Evolutionary conservation across 768 basidiomycete species (phyloP), one percentile per base, ranked within the genome.

Genomic region (Mycena leptocephala): DNA sequence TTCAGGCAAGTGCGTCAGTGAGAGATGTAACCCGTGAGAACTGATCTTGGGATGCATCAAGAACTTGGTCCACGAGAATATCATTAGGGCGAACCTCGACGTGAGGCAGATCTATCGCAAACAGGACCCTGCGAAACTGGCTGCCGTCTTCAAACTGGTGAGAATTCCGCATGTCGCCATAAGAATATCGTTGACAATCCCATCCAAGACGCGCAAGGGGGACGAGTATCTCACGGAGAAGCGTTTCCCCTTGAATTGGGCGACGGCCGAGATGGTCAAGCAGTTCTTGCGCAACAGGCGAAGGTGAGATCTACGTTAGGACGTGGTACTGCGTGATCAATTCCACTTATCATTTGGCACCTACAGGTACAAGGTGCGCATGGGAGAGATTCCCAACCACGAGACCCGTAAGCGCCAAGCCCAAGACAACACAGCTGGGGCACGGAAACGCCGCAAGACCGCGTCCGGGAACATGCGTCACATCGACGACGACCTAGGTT

Each of bases 161-260:
- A 20, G 74, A n/a, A n/a, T n/a, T n/a, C n/a, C n/a, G n/a, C n/a
- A n/a, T 63, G 3, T 32, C 39, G 33, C 6, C 32, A 33, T 8
- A 5, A 28, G 20, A 11, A 10, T 7, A 3, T 46, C n/a, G 11
- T 28, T 37, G 18, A 55, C 32, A n/a, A 24, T 2, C 9, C 22
- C 30, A 1, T 39, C 37, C 10, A 30, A 75, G 74, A 59, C 37
- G n/a, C 37, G 65, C 32, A 69, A 70, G 53, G 37, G 33, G 11
- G 11, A 30, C 37, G 39, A 67, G 3, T 75, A 70, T 28, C 41
- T 70, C 56, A 70, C 67, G 35, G 43, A 63, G 58, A 28, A 53
- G 66, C 74, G 74, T 28, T 75, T 75, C 26, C 67, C 74, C 3
- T 22, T 61, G 9, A 48, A 75, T 59, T 75, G 74, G 74, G 51